These are phyloP conservation scores for Lignosus rhinocerotis DNA, from an alignment of 1,284 basidiomycete species.

Conservation along the genomic window DNA sequence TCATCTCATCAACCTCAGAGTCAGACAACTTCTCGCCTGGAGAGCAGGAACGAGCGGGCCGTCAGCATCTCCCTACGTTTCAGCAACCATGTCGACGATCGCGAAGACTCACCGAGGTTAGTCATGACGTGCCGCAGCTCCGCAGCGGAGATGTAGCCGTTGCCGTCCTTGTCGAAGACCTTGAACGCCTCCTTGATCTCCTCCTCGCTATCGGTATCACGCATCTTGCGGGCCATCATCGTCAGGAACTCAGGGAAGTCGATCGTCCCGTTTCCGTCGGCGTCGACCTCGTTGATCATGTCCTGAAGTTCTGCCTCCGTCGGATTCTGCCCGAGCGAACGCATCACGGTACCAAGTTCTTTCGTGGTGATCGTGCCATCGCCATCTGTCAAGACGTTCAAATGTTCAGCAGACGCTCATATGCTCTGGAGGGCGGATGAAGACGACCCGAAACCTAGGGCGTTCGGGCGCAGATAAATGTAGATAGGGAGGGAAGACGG, in stretches of 20 bases:
- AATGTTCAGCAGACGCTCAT: not conserved
- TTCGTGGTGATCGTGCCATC: constrained; percentile 97
- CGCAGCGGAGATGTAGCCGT: constrained; percentile 78
- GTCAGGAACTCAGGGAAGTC: constrained; percentile 95
- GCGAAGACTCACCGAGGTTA: constrained; percentile 66
- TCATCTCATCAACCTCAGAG: constrained; percentile 97
- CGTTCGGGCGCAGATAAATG: not conserved
- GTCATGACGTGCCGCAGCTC: constrained; percentile 94
- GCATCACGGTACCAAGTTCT: constrained; percentile 97
- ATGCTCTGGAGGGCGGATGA: not conserved
- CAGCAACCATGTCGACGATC: constrained; percentile 3
- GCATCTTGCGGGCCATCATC: constrained; percentile 97
- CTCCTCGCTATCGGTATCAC: constrained; percentile 84
- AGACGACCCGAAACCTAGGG: not conserved
- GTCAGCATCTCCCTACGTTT: constrained; percentile 3
- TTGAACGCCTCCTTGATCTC: constrained; percentile 82
- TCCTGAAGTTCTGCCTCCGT: constrained; percentile 95
- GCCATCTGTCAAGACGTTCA: constrained; percentile 60
- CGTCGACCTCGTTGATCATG: constrained; percentile 95
- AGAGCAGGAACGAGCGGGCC: constrained; percentile 7
- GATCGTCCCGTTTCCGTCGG: constrained; percentile 84
- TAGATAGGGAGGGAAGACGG: not conserved
- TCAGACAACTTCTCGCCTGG: constrained; percentile 91
- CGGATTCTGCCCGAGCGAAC: constrained; percentile 94
- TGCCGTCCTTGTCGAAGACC: constrained; percentile 84